Evolutionary conservation across 768 basidiomycete species (phyloP), one percentile per base, ranked within the genome.

Genomic region (Royoungia palumana): DNA sequence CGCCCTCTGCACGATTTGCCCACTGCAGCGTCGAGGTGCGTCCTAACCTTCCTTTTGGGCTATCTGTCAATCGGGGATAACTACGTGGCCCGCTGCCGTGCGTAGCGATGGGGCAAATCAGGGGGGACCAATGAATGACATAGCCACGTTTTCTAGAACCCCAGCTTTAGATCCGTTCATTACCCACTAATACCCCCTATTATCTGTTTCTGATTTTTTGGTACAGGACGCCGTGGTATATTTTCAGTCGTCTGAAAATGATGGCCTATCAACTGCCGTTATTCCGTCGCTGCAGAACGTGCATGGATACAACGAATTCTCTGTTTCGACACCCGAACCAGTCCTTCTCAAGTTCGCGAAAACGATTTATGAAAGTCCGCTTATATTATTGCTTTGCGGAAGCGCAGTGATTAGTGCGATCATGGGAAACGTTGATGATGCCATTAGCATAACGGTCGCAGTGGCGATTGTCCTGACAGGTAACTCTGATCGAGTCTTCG

Each of bases 351-450:
- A 96, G 70, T 97, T 97, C 64, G 83, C 85, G 13, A 94, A 94
- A 68, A 94, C 89, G 30, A 93, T 98, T 42, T 96, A 94, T 67
- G 94, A 97, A 71, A 91, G 84, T 61, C 94, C 95, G 2, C 72
- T 98, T 4, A 96, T 95, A 61, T 72, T 98, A 20, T 75, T 98
- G 3, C 73, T 98, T 30, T 87, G 95, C 51, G 95, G 83, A 22
- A 96, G 94, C 63, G 94, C 94, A 0, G 73, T 79, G 16, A 82
- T 97, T 35, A 94, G 92, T 62, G 89, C 87, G 3, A 63, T 93
- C 41, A 90, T 97, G 83, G 95, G 95, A n/a, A 95, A 96, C 60
- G 70, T 89, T 30, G 93, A 98, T 64, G 94, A 98, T 61, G 94
- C 95, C 6, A 70, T 94, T 56, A 94, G 92, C 62, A 97, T 98